Base-by-base conservation (phyloP, 1,139 yeast genomes). In the Nakaseomyces glabratus region DNA sequence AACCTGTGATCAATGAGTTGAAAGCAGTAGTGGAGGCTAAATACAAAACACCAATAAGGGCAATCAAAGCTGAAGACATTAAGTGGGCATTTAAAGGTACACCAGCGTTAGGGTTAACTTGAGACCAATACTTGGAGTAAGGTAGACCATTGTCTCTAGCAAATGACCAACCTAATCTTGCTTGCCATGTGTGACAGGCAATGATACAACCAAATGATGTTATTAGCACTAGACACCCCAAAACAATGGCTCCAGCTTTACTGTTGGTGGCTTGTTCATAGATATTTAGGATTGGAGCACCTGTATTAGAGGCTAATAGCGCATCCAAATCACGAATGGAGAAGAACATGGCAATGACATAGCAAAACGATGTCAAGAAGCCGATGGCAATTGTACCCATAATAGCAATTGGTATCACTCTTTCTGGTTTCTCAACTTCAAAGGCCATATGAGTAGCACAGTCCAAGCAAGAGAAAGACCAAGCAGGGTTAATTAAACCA, bases 141-240 rank as follows among this genome's bases (percentile, higher is more conserved):
- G 71, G 71, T 36, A 72, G 55, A 39, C 75, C 76, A 24, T 66
- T 63, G 59, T 80, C 88, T 57, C 88, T 72, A 12, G 85, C 68
- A 54, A 79, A 81, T 6, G 86, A 76, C 88, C 88, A 80, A 48
- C 82, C 71, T 45, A 78, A 61, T 54, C 85, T 66, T 30, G 84
- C 77, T 60, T 75, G 82, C 82, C 85, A 76, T 3, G 88, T 78
- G 49, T 79, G 86, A 38, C 79, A 69, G 6, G 82, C 70, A 43
- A 78, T 74, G 40, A 75, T 74, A 55, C 86, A 79, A 24, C 85
- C 84, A 48, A 72, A 63, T 2, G 82, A 78, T 8, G 85, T 77
- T 35, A 72, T 61, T 38, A 76, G 61, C 34, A 78, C 65, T 43
- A 79, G 58, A 15, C 69, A 57, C 30, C 78, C 82, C 32, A 80